These are phyloP conservation scores for Chamaecrista fasciculata DNA, from an alignment of 306 rosid genomes.

Conservation along the genomic window DNA sequence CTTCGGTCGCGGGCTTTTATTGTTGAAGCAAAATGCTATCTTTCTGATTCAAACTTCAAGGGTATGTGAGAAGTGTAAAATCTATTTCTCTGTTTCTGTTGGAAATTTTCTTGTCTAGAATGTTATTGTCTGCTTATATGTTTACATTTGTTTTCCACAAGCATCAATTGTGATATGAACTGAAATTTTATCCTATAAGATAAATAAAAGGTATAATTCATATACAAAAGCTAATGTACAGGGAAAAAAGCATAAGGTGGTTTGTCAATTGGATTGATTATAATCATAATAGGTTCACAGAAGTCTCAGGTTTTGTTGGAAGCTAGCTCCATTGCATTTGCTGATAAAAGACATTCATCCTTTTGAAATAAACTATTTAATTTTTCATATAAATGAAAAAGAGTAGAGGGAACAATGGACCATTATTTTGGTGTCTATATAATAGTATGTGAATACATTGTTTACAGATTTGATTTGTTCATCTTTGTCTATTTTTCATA, in stretches of 20 bases:
- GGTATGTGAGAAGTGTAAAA: slow-evolving; percentile 37
- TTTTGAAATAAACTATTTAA: not conserved
- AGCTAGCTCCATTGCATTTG: not conserved
- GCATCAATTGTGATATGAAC: slow-evolving; percentile 2
- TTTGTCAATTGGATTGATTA: not conserved
- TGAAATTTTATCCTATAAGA: not conserved
- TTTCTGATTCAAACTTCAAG: slow-evolving; percentile 73
- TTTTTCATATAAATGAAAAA: not conserved
- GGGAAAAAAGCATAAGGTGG: not conserved
- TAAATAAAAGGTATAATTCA: too few species aligned
- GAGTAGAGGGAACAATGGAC: not conserved
- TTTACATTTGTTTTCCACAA: not conserved
- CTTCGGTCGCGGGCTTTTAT: slow-evolving; percentile 87
- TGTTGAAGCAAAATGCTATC: slow-evolving; percentile 87
- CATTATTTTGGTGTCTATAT: not conserved
- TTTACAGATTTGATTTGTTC: not conserved
- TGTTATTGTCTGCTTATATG: slow-evolving; percentile 12
- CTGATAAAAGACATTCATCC: slow-evolving; percentile 1
- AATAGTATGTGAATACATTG: not conserved
- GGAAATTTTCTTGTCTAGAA: slow-evolving; percentile 4
- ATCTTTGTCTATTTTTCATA: not conserved
- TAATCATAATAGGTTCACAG: not conserved
- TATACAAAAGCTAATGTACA: too few species aligned
- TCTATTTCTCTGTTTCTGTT: slow-evolving; percentile 7
- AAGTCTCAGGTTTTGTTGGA: not conserved